Conservation (phyloP, 192 early-diverging fungal species). For the Coemansia brasiliensis region DNA sequence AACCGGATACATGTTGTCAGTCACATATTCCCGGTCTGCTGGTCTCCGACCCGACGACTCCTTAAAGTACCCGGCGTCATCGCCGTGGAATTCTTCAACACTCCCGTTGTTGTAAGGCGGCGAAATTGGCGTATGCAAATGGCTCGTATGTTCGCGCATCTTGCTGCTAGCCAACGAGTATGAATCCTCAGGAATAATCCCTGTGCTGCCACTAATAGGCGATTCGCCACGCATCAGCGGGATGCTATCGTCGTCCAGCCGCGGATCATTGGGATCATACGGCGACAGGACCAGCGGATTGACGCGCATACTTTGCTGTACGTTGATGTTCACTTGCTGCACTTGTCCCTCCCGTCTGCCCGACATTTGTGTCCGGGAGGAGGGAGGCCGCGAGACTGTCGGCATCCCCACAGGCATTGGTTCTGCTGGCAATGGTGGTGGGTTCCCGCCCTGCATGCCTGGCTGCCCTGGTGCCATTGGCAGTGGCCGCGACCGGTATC, state of each 20-base stretch:
- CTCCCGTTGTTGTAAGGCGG: slow-evolving; percentile 13
- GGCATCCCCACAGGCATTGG: slow-evolving; percentile 28
- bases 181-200: slow-evolving; percentile 1
- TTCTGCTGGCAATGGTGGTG: slow-evolving; percentile 34
- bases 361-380: slow-evolving; percentile 2
- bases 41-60: slow-evolving; percentile 9
- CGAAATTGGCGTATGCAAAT: slow-evolving; percentile 27
- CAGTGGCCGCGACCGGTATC: slow-evolving; percentile 26
- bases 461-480: slow-evolving; percentile 19
- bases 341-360: slow-evolving; percentile 1
- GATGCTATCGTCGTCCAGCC: neutral
- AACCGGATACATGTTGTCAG: slow-evolving; percentile 28
- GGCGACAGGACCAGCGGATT: slow-evolving; percentile 20
- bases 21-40: slow-evolving; percentile 24
- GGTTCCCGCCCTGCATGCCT: neutral
- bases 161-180: slow-evolving; percentile 9
- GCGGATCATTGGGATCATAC: slow-evolving; percentile 4
- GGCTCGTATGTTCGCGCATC: slow-evolving; percentile 4
- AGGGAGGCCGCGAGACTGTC: neutral
- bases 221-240: slow-evolving; percentile 10
- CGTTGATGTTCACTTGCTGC: slow-evolving; percentile 8
- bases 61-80: slow-evolving; percentile 46
- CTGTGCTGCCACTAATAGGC: slow-evolving; percentile 6
- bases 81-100: slow-evolving; percentile 10
- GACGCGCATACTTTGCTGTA: slow-evolving; percentile 10